Evolutionary conservation across 768 basidiomycete species (phyloP), one percentile per base, ranked within the genome.

Genomic region (Trametes meyenii): DNA sequence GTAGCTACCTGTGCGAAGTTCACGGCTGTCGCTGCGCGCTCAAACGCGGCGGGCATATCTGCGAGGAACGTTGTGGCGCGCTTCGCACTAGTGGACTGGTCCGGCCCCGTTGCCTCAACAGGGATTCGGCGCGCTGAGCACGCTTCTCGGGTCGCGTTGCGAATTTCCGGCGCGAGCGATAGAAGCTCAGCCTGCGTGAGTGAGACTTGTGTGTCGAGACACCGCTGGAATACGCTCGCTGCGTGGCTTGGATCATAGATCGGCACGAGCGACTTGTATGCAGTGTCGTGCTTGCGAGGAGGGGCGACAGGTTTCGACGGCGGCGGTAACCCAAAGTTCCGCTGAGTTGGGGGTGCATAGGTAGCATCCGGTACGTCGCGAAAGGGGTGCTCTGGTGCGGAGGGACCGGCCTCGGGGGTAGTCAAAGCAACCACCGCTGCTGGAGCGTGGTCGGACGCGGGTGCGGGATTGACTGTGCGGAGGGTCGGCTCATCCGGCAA

Each of bases 91-190:
- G 19, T 35, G 8, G n/a, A 33, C 29, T 33, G 29, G 29, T 8
- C 43, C 10, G n/a, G n/a, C n/a, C n/a, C n/a, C n/a, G n/a, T n/a
- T n/a, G n/a, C n/a, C n/a, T n/a, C n/a, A n/a, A 55, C 43, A 4
- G 54, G 29, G 2, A 55, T 43, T 19, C 43, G n/a, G 5, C 56
- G 56, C 38, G 39, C 50, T 19, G 56, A 58, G n/a, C 56, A 58
- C 14, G 42, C 50, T 21, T 59, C 58, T 5, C 58, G 50, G 1
- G 50, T 52, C 1, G 58, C 58, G 14, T 52, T 26, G 0, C 58
- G 26, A 38, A 61, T 54, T 43, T 62, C 61, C 1, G 55, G 61
- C 14, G 61, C 24, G 13, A 62, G 33, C 6, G 61, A 38, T 3
- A 62, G 50, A 0, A 62, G 56, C 38, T 61, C 60, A 19, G 43